Conservation (phyloP, 225 moss, liverwort and hornwort genomes). For the Rhytidiadelphus loreus region DNA sequence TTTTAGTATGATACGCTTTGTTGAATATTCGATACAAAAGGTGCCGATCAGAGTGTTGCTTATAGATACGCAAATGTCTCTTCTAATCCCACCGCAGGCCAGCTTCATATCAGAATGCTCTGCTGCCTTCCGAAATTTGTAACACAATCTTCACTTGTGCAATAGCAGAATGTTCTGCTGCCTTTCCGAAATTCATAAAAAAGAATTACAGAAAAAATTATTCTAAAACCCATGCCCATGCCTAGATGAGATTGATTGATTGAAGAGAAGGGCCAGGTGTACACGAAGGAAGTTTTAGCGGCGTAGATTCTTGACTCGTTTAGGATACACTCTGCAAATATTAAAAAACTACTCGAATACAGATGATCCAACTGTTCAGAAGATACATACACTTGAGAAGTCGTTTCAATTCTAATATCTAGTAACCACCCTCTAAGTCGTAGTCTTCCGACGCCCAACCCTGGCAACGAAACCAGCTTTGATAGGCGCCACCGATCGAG, state of each 20-base stretch:
- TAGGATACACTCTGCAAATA: conserved; percentile 31
- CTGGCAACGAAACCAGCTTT: conserved; percentile 98
- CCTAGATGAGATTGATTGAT: background rate
- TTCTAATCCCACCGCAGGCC: background rate
- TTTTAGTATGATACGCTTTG: background rate
- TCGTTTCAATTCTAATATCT: background rate
- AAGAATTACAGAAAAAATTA: background rate
- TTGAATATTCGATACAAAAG: background rate
- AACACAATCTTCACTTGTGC: background rate
- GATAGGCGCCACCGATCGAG: conserved; percentile 91
- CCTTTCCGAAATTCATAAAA: background rate
- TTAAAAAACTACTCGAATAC: background rate
- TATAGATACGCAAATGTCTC: background rate
- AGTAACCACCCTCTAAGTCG: conserved; percentile 38
- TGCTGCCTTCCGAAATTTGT: background rate
- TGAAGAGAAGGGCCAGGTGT: background rate
- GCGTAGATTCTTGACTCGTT: conserved; percentile 5
- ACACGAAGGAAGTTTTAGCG: background rate
- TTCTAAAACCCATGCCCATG: conserved; percentile 8
- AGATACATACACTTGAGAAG: conserved; percentile 7
- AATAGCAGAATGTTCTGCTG: background rate
- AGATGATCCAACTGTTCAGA: conserved; percentile 12
- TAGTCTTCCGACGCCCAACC: conserved; percentile 84
- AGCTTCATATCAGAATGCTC: background rate
- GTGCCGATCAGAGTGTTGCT: background rate